These are phyloP conservation scores for Metarhizium album DNA, from an alignment of 2,329 filamentous ascomycete species.

Conservation along the genomic window DNA sequence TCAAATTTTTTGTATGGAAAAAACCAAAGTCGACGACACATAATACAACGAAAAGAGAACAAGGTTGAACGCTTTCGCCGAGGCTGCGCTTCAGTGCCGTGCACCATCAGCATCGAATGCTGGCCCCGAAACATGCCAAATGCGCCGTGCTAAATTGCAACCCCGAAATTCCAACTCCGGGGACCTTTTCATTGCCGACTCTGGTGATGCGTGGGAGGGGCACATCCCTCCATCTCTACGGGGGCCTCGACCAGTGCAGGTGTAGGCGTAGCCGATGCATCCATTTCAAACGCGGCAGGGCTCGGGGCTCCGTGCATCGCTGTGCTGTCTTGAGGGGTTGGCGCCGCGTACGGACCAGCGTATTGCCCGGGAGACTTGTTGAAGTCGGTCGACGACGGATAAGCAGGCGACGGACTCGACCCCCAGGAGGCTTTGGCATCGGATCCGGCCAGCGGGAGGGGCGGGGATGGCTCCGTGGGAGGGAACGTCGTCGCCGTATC, in stretches of 20 bases:
- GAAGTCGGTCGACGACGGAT: not conserved
- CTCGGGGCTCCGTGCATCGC: not conserved
- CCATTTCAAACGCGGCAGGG: slow-evolving; percentile 10
- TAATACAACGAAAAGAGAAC: not conserved
- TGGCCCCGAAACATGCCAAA: not conserved
- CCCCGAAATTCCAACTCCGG: not conserved
- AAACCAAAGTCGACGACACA: no score
- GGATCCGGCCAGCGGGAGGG: not conserved
- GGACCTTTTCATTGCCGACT: not conserved
- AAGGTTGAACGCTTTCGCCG: not conserved
- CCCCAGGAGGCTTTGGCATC: slow-evolving; percentile 10
- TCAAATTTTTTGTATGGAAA: no score
- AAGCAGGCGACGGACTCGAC: slow-evolving; percentile 4
- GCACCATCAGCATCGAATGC: not conserved
- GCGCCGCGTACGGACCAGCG: not conserved
- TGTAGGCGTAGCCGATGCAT: slow-evolving; percentile 3
- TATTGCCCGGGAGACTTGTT: not conserved
- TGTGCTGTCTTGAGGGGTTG: not conserved
- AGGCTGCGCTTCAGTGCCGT: not conserved
- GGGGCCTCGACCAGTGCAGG: not conserved
- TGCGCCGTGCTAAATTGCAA: not conserved
- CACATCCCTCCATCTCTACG: slow-evolving; percentile 9
- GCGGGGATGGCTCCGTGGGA: slow-evolving; percentile 14
- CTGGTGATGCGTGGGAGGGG: not conserved
- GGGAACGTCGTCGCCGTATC: slow-evolving; percentile 11